Conservation (phyloP, 352 stramenopile genomes). For the Globisporangium uncinulatum region DNA sequence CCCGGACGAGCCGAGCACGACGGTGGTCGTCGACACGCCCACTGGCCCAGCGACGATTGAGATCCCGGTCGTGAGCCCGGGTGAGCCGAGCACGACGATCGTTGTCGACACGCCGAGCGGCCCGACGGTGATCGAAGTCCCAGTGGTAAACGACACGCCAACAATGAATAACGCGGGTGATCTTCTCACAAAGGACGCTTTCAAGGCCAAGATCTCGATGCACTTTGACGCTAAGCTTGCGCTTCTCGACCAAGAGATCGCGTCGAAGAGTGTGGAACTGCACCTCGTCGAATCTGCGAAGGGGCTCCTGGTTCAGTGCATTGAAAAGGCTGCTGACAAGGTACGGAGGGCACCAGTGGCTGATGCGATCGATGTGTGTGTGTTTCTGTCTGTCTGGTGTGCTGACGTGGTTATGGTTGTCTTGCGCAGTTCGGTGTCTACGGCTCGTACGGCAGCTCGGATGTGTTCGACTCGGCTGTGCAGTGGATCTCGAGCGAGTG, state of each 20-base stretch:
- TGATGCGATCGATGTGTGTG: not conserved
- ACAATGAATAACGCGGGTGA: not conserved
- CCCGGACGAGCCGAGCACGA: conserved; percentile 5
- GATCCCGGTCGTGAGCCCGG: conserved; percentile 1
- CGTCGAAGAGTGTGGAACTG: not conserved
- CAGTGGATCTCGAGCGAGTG: conserved; percentile 20
- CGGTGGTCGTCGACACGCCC: conserved; percentile 7
- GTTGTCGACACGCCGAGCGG: conserved; percentile 11
- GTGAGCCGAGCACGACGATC: not conserved
- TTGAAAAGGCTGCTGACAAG: conserved; percentile 17
- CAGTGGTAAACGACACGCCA: not conserved
- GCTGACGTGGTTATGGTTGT: conserved; percentile 10
- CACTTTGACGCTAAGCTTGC: conserved; percentile 12
- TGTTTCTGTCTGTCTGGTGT: too few species aligned
- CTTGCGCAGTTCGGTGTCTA: conserved; percentile 19
- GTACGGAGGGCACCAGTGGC: conserved; percentile 4
- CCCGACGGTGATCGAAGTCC: conserved; percentile 5
- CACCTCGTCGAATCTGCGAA: conserved; percentile 2
- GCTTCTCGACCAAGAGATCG: conserved; percentile 5
- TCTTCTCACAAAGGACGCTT: conserved; percentile 18
- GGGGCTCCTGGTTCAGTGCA: conserved; percentile 16
- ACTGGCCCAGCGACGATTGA: conserved; percentile 1
- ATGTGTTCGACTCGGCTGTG: conserved; percentile 19
- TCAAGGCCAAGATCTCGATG: conserved; percentile 15
- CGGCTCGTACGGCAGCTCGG: conserved; percentile 17